A percentile compares a stretch with the other conserved stretches of the same genome.
phyloP scores from a whole-genome alignment of 225 moss, liverwort and hornwort genomes.

The Rhytidiadelphus loreus region DNA sequence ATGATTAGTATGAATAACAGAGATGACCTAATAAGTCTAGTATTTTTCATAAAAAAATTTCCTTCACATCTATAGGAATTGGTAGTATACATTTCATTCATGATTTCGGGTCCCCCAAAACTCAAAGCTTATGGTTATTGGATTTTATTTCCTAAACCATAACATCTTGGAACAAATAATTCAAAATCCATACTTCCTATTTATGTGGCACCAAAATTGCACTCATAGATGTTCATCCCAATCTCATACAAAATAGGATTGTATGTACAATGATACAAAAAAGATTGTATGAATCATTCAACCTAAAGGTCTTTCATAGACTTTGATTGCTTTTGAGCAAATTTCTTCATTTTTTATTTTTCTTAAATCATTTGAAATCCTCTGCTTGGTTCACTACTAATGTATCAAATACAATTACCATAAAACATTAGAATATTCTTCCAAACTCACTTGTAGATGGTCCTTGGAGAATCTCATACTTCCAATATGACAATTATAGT shows the following conservation, averaged over 20 bases:
- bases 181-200: rapidly evolving
- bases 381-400: rapidly evolving
- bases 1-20: background rate
- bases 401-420: rapidly evolving
- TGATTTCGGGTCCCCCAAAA: rapidly evolving
- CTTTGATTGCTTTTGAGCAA: background rate
- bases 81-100: too few relatives aligned
- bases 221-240: too few relatives aligned
- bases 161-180: background rate
- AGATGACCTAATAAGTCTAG: background rate
- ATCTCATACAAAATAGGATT: background rate
- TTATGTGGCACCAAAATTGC: rapidly evolving
- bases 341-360: rapidly evolving
- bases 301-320: background rate
- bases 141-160: rapidly evolving
- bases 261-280: rapidly evolving
- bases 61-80: background rate
- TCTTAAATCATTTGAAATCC: background rate
- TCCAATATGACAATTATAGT: background rate
- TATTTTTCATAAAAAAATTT: background rate
- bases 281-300: background rate
- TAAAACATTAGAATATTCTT: too few relatives aligned
- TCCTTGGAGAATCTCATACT: rapidly evolving
- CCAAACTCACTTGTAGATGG: rapidly evolving
- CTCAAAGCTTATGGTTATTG: background rate